These are phyloP conservation scores for Apophysomyces variabilis DNA, from an alignment of 371 early-diverging fungal species.

Conservation along the genomic window DNA sequence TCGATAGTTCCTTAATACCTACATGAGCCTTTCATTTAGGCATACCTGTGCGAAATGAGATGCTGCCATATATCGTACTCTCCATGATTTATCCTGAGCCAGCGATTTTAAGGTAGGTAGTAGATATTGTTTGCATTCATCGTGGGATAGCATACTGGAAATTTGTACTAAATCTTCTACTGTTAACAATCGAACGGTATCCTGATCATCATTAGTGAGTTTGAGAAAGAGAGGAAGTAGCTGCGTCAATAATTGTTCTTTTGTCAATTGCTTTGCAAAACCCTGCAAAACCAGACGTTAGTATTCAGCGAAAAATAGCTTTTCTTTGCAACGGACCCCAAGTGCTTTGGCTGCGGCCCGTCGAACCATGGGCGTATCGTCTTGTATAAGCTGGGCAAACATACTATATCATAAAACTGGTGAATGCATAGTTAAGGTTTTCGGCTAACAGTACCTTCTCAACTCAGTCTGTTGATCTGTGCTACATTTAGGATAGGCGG, in stretches of 20 bases:
- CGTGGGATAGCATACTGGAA: constrained; percentile 77
- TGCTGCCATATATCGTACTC: constrained; percentile 97
- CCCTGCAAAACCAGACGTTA: constrained; percentile 29
- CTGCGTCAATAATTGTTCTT: constrained; percentile 75
- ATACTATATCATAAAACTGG: constrained; percentile 29
- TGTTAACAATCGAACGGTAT: constrained; percentile 94
- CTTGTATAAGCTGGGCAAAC: constrained; percentile 85
- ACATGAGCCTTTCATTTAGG: not conserved
- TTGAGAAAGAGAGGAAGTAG: constrained; percentile 75
- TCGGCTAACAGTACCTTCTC: constrained; percentile 57
- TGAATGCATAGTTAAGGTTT: constrained; percentile 2
- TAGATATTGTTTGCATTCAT: constrained; percentile 79
- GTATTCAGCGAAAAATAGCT: not conserved
- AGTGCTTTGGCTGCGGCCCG: constrained; percentile 92
- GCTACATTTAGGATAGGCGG: constrained; percentile 73
- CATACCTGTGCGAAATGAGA: constrained; percentile 89
- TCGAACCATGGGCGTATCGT: constrained; percentile 99
- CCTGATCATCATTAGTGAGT: constrained; percentile 89
- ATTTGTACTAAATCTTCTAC: constrained; percentile 92
- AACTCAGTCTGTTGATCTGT: constrained; percentile 83
- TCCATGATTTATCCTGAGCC: constrained; percentile 94
- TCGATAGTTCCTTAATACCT: not conserved
- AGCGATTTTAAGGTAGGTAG: constrained; percentile 75
- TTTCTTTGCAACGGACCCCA: constrained; percentile 47
- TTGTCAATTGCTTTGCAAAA: constrained; percentile 70